Conservation (phyloP, 2,329 filamentous ascomycete species). For the Hymenoscyphus fructigenus region DNA sequence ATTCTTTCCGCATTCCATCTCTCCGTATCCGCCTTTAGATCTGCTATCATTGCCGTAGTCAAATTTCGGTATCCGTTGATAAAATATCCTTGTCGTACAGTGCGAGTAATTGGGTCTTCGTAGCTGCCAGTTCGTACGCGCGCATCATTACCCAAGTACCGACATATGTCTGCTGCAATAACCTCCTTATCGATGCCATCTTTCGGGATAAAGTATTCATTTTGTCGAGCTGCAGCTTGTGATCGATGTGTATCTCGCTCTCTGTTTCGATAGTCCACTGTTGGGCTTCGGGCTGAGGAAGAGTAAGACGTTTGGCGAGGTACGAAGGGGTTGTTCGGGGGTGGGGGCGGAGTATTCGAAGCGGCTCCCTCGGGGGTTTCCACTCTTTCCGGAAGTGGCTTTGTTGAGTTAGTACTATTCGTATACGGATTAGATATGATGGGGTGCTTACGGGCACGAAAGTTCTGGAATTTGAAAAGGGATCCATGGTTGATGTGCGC, state of each 20-base stretch:
- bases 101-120: neutral
- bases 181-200: constrained; percentile 4
- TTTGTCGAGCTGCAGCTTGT: neutral
- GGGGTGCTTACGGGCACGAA: neutral
- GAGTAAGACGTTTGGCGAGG: neutral
- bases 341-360: neutral
- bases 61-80: constrained; percentile 4
- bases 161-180: constrained; percentile 1
- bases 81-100: neutral
- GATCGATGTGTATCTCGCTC: neutral
- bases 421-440: neutral
- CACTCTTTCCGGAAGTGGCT: neutral
- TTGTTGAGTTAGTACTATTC: neutral
- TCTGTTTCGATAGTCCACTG: neutral
- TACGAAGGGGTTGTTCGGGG: neutral
- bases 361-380: neutral
- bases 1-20: neutral
- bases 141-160: constrained; percentile 5
- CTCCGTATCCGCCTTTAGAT: neutral
- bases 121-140: neutral
- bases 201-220: constrained; percentile 7
- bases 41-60: constrained; percentile 3
- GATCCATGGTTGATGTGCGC: neutral
- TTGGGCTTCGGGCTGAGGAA: neutral
- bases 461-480: neutral